phyloP scores from a whole-genome alignment of 495 filamentous ascomycete genomes.

The Penicillium roqueforti region DNA sequence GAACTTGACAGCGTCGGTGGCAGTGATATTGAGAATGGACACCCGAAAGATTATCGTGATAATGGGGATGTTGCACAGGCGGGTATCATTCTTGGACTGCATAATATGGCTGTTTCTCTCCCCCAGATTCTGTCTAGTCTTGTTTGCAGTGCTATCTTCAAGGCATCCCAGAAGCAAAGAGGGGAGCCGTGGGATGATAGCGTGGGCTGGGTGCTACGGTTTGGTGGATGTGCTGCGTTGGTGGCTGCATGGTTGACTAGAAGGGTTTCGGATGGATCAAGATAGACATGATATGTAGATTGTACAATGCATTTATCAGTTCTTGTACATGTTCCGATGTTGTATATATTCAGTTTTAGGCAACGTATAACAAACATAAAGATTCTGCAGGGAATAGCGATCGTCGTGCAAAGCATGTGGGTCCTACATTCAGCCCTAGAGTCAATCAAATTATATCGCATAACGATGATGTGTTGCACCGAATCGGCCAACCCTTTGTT shows the following conservation, averaged over 20 bases:
- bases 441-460: background rate
- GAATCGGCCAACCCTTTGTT: background rate
- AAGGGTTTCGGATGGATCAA: slow-evolving; percentile 37
- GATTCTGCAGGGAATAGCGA: background rate
- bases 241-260: slow-evolving; percentile 66
- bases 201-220: slow-evolving; percentile 77
- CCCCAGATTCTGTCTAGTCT: slow-evolving; percentile 87
- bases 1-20: background rate
- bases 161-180: slow-evolving; percentile 73
- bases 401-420: background rate
- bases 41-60: slow-evolving; percentile 10
- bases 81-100: slow-evolving; percentile 82
- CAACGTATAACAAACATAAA: background rate
- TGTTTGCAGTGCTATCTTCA: slow-evolving; percentile 75
- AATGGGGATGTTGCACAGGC: slow-evolving; percentile 56
- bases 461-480: background rate
- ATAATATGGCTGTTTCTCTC: slow-evolving; percentile 85
- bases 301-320: background rate
- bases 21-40: slow-evolving; percentile 30
- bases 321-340: background rate
- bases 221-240: slow-evolving; percentile 73
- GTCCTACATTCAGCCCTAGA: background rate
- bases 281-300: background rate
- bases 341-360: no score
- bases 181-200: slow-evolving; percentile 79